Evolutionary conservation across 2,329 filamentous ascomycete species (phyloP).

Genomic region (Alternaria hordeiaustralica): DNA sequence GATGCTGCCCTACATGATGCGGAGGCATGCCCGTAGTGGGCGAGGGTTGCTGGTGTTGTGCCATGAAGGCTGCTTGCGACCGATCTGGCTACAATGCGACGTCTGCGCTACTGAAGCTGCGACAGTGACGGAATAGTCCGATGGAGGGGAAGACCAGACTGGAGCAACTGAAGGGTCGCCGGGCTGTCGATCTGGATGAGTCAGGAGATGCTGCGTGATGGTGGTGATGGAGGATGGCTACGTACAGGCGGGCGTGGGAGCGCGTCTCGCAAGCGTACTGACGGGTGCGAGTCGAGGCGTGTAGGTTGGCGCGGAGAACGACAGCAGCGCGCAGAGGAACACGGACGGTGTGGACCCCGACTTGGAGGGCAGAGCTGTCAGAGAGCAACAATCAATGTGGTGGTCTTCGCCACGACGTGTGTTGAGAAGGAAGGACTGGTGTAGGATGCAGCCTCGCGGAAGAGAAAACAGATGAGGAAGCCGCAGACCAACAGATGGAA

Average conservation of each 20-base stretch:
- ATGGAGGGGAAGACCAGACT: conserved; percentile 7
- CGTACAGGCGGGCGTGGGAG: conserved; percentile 18
- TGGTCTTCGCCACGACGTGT: conserved; percentile 16
- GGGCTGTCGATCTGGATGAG: not conserved
- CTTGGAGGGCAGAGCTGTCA: conserved; percentile 6
- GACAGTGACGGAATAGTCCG: conserved; percentile 14
- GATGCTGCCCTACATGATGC: conserved; percentile 71
- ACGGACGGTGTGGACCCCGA: conserved; percentile 16
- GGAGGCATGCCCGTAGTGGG: conserved; percentile 75
- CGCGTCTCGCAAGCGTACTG: conserved; percentile 20
- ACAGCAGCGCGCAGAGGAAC: conserved; percentile 32
- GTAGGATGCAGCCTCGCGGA: conserved; percentile 23
- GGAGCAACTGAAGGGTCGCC: not conserved
- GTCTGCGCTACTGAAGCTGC: conserved; percentile 16
- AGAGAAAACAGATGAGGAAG: conserved; percentile 30
- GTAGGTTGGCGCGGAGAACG: conserved; percentile 33
- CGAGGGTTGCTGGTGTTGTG: conserved; percentile 76
- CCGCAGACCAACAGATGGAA: conserved; percentile 30
- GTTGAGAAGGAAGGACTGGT: conserved; percentile 19
- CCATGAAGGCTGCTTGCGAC: conserved; percentile 58
- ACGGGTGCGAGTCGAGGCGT: conserved; percentile 26
- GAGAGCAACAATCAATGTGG: conserved; percentile 13
- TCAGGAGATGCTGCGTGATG: conserved; percentile 4
- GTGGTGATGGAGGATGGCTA: not conserved
- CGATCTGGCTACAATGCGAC: conserved; percentile 13